Conservation (phyloP, 305 asterid genomes). For the Stenogyne calaminthoides region DNA sequence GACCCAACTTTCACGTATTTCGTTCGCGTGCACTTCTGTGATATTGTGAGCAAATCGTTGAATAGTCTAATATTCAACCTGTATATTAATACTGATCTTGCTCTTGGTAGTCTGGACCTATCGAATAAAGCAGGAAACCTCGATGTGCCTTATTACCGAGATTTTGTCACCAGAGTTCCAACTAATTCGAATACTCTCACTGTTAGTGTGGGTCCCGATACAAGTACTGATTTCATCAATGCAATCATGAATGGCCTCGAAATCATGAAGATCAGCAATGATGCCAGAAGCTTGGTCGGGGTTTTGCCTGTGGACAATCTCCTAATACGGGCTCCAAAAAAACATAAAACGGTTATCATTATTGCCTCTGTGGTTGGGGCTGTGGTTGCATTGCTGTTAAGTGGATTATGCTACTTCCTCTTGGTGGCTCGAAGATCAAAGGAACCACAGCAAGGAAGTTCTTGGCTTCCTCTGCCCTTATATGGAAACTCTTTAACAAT, state of each 20-base stretch:
- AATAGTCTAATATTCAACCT: constrained; percentile 72
- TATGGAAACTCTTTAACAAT: constrained; percentile 85
- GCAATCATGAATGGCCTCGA: constrained; percentile 98
- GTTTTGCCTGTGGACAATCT: constrained; percentile 62
- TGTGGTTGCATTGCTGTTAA: constrained; percentile 47
- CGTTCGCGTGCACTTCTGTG: constrained; percentile 87
- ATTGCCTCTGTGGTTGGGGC: constrained; percentile 63
- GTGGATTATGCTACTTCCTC: constrained; percentile 71
- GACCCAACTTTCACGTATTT: constrained; percentile 81
- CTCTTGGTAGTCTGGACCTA: constrained; percentile 64
- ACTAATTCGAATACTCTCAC: constrained; percentile 56
- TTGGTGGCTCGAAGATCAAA: constrained; percentile 65
- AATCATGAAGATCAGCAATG: constrained; percentile 94
- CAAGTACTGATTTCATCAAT: constrained; percentile 44
- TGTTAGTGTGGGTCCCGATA: constrained; percentile 89
- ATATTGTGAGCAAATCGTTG: constrained; percentile 80
- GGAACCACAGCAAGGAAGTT: constrained; percentile 56
- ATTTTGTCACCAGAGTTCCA: constrained; percentile 60
- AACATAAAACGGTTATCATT: constrained; percentile 47
- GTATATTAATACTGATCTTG: constrained; percentile 69
- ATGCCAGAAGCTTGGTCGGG: constrained; percentile 79
- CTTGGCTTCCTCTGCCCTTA: constrained; percentile 91
- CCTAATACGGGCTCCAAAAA: constrained; percentile 49
- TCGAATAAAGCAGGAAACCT: constrained; percentile 66
- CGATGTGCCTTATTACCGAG: constrained; percentile 73